Conservation (phyloP, 306 rosid species). For the Malus sieversii region DNA sequence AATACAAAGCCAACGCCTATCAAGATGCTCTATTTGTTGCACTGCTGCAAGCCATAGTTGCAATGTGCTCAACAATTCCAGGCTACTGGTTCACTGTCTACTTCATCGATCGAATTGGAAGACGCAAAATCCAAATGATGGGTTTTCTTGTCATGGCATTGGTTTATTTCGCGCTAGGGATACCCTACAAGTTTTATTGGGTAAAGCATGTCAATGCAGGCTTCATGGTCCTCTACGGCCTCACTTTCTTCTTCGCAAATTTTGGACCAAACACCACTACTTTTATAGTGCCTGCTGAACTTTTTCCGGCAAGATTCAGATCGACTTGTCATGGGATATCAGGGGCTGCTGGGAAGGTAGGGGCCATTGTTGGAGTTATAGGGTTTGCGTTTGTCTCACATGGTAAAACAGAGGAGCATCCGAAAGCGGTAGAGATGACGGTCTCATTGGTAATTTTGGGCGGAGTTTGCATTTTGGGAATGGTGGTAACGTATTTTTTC, state of each 20-base stretch:
- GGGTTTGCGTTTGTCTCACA: slow-evolving; percentile 60
- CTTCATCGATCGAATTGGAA: slow-evolving; percentile 62
- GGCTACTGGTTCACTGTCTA: slow-evolving; percentile 67
- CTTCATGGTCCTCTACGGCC: slow-evolving; percentile 50
- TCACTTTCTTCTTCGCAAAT: slow-evolving; percentile 72
- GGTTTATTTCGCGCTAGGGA: slow-evolving; percentile 39
- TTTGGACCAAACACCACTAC: slow-evolving; percentile 96
- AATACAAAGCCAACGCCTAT: background rate
- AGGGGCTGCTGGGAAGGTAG: slow-evolving; percentile 61
- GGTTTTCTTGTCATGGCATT: slow-evolving; percentile 59
- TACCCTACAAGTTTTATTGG: slow-evolving; percentile 53
- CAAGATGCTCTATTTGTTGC: slow-evolving; percentile 33
- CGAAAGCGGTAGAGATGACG: slow-evolving; percentile 33
- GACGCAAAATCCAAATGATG: slow-evolving; percentile 54
- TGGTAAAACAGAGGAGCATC: slow-evolving; percentile 8
- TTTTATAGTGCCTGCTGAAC: slow-evolving; percentile 68
- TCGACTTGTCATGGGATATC: slow-evolving; percentile 81
- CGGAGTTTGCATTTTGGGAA: slow-evolving; percentile 50
- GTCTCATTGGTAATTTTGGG: slow-evolving; percentile 43
- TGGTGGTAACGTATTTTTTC: slow-evolving; percentile 47
- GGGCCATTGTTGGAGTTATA: slow-evolving; percentile 65
- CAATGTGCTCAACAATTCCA: slow-evolving; percentile 56
- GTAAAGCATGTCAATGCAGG: background rate
- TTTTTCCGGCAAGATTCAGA: slow-evolving; percentile 68
- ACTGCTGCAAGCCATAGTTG: slow-evolving; percentile 47